Conservation (phyloP, 495 filamentous ascomycete species). For the Lophiostoma macrostomum region DNA sequence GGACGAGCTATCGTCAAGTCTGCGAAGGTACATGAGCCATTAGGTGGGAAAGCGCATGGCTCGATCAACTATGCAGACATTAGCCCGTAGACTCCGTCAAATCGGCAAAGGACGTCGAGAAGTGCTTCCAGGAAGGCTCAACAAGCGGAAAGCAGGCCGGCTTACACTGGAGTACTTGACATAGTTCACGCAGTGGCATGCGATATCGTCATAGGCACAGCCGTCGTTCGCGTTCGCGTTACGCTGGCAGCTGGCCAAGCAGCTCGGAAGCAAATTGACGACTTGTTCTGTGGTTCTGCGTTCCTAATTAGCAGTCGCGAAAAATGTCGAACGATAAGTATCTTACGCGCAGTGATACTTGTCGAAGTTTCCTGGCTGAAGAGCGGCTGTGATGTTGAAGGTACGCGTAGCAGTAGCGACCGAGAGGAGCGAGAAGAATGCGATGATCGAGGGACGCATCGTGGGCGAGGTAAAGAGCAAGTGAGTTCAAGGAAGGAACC, state of each 20-base stretch:
- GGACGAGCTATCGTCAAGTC: constrained; percentile 8
- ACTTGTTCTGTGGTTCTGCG: not conserved
- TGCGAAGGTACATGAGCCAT: constrained; percentile 7
- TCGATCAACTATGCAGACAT: constrained; percentile 8
- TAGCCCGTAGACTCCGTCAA: too few relatives aligned
- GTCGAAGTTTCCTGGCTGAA: not conserved
- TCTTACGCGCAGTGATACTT: constrained; percentile 6
- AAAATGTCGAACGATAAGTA: not conserved
- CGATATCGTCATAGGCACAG: constrained; percentile 10
- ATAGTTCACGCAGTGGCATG: constrained; percentile 18
- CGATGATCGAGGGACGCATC: not conserved
- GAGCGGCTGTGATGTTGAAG: not conserved
- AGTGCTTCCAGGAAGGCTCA: not conserved
- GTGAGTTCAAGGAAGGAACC: not conserved
- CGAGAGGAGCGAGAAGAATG: not conserved
- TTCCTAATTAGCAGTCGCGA: not conserved
- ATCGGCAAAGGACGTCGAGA: too few relatives aligned
- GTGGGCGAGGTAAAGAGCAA: not conserved
- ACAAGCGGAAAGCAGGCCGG: not conserved
- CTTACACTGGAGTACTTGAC: constrained; percentile 4
- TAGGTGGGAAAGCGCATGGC: constrained; percentile 17
- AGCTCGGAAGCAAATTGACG: not conserved
- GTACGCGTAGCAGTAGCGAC: not conserved
- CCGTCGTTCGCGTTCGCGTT: constrained; percentile 12
- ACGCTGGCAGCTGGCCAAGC: constrained; percentile 1